Percentiles rank a stretch among this genome's conserved stretches.
Conservation (phyloP, 31 red algal species). For the Odonthalia washingtoniensis region DNA sequence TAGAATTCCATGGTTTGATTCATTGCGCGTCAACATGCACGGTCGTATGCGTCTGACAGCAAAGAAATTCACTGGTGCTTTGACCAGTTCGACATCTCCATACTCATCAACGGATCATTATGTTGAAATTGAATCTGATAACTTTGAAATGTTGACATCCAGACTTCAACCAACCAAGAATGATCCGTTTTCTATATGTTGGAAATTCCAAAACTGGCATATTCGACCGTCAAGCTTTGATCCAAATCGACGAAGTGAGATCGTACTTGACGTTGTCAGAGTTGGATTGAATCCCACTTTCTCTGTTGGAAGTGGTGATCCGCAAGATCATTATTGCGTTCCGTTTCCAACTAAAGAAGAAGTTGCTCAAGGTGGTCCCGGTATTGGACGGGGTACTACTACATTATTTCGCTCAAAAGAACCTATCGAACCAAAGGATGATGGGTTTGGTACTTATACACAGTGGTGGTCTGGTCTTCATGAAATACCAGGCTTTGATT, state of each 20-base stretch:
- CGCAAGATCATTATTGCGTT: conserved; percentile 72
- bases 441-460: conserved; percentile 59
- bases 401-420: conserved; percentile 32
- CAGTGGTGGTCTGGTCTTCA: conserved; percentile 60
- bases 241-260: conserved; percentile 34
- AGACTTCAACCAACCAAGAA: conserved; percentile 36
- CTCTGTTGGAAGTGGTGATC: conserved; percentile 51
- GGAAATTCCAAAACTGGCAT: conserved; percentile 69
- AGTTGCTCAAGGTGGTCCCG: conserved; percentile 53
- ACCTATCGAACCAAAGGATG: conserved; percentile 32
- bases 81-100: conserved; percentile 71
- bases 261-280: conserved; percentile 63
- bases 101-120: conserved; percentile 78
- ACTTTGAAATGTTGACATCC: conserved; percentile 69
- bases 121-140: conserved; percentile 65
- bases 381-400: conserved; percentile 48
- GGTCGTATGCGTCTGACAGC: conserved; percentile 67
- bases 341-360: conserved; percentile 62
- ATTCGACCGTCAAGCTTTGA: conserved; percentile 67
- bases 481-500: conserved; percentile 51
- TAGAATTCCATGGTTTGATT: conserved; percentile 79
- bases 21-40: conserved; percentile 71
- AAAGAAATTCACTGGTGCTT: conserved; percentile 60
- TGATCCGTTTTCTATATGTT: conserved; percentile 67
- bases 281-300: conserved; percentile 64